Percentiles rank a stretch among this genome's conserved stretches.
These are phyloP conservation scores for Arthrobotrys iridis DNA, from an alignment of 2,329 filamentous ascomycete species.

Conservation along the genomic window DNA sequence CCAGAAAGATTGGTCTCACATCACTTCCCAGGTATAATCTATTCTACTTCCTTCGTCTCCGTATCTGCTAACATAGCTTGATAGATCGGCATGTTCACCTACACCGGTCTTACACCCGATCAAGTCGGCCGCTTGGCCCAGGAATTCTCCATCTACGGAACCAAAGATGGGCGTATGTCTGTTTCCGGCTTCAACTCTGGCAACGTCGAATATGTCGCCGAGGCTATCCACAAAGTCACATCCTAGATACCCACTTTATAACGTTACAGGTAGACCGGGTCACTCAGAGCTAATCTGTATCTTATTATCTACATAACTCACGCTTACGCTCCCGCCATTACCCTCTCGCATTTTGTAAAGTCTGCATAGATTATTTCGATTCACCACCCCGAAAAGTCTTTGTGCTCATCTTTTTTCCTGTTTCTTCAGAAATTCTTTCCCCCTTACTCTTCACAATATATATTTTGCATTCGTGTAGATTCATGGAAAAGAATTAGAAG, in stretches of 20 bases:
- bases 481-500: background rate
- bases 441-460: background rate
- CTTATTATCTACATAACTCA: slow-evolving; percentile 4
- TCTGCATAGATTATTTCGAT: background rate
- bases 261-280: no score
- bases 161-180: slow-evolving; percentile 88
- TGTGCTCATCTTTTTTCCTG: background rate
- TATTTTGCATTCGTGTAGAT: slow-evolving; percentile 8
- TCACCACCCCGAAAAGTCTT: background rate
- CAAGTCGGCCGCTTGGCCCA: slow-evolving; percentile 67
- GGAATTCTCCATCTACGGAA: slow-evolving; percentile 91
- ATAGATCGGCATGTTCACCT: slow-evolving; percentile 96
- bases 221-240: slow-evolving; percentile 80
- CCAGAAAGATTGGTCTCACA: slow-evolving; percentile 93
- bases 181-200: slow-evolving; percentile 83
- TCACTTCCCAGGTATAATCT: slow-evolving; percentile 77
- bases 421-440: background rate
- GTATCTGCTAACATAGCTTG: background rate
- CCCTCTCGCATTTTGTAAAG: background rate
- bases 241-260: slow-evolving; percentile 13
- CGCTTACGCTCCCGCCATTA: no score
- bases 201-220: slow-evolving; percentile 80
- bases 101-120: slow-evolving; percentile 76
- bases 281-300: no score
- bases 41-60: background rate